Base-by-base conservation (phyloP, 305 asterid species). In the Plantago lanceolata region DNA sequence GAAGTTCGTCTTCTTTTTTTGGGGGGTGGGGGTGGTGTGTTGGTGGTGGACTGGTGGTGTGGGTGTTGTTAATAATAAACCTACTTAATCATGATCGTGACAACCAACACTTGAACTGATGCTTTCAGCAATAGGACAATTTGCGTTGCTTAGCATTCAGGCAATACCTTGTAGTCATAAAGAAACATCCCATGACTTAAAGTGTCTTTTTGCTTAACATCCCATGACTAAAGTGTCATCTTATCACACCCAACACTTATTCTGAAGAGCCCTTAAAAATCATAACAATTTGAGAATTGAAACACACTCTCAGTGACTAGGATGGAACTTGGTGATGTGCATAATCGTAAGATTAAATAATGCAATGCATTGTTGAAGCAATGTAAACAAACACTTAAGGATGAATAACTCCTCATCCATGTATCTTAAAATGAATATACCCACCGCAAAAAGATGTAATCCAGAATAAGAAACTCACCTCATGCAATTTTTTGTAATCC, bases 401-500 rank as follows among this genome's bases (percentile, higher is more conserved):
- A 53, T 33, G 5, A 24, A 7, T 17, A 53, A 20, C 29, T 53
- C 31, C 19, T 24, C 35, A 54, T 54, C 40, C 40, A 52, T 29
- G 24, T 29, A 57, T n/a, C 43, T 31, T 57, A 6, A 57, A 56
- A 14, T 44, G 28, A 67, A 31, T n/a, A 15, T 26, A 29, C 50
- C 8, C 5, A 58, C 19, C 18, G 64, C 20, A 45, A 33, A 57
- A 15, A 21, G 18, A 43, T 47, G 18, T 40, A 59, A 15, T 19
- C 24, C 40, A 59, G 37, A 45, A 21, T 50, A 60, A 70, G 70
- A 67, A 68, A 85, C 96, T 94, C 79, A 94, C 99, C 62, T 94
- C 89, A 64, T 79, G 79, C 78, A 94, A 69, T 69, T 78, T 84
- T 74, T 84, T 79, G 84, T 90, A 94, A 81, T 94, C 93, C 90